These are phyloP conservation scores for Myrica gale DNA, from an alignment of 306 rosid genomes.

Conservation along the genomic window DNA sequence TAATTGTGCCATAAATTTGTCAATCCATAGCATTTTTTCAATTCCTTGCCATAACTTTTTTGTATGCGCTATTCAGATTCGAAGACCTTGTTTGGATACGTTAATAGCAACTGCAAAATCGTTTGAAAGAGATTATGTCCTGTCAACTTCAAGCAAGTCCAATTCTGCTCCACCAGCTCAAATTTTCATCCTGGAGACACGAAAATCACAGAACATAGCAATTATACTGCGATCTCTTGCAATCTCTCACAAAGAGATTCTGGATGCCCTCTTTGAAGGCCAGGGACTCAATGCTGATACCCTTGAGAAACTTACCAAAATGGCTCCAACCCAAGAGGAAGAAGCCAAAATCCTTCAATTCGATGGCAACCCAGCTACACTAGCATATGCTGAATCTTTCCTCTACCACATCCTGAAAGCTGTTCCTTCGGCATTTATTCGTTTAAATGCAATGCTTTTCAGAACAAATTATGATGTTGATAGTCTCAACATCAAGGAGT, in stretches of 20 bases:
- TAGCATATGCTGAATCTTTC: slow-evolving; percentile 79
- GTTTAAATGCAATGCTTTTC: slow-evolving; percentile 73
- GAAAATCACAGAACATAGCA: slow-evolving; percentile 74
- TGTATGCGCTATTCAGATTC: slow-evolving; percentile 43
- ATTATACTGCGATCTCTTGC: slow-evolving; percentile 66
- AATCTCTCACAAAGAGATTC: slow-evolving; percentile 55
- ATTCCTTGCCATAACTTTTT: not conserved
- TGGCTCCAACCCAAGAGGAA: slow-evolving; percentile 72
- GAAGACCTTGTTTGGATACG: slow-evolving; percentile 80
- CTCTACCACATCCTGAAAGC: slow-evolving; percentile 61
- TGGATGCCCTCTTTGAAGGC: slow-evolving; percentile 64
- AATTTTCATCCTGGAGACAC: slow-evolving; percentile 61
- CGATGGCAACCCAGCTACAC: slow-evolving; percentile 55
- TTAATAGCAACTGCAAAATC: slow-evolving; percentile 33
- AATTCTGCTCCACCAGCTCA: slow-evolving; percentile 45
- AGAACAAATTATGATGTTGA: slow-evolving; percentile 56
- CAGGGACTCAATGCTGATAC: slow-evolving; percentile 61
- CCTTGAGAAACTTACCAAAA: slow-evolving; percentile 73
- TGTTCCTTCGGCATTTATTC: slow-evolving; percentile 66
- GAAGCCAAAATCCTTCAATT: slow-evolving; percentile 57
- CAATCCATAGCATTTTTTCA: no score
- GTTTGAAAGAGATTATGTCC: slow-evolving; percentile 33
- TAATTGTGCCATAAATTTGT: slow-evolving; percentile 12
- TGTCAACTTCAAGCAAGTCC: slow-evolving; percentile 35
- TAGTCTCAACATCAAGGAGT: slow-evolving; percentile 53